Conservation (phyloP, 2,329 filamentous ascomycete genomes). For the Fusarium lateritium region DNA sequence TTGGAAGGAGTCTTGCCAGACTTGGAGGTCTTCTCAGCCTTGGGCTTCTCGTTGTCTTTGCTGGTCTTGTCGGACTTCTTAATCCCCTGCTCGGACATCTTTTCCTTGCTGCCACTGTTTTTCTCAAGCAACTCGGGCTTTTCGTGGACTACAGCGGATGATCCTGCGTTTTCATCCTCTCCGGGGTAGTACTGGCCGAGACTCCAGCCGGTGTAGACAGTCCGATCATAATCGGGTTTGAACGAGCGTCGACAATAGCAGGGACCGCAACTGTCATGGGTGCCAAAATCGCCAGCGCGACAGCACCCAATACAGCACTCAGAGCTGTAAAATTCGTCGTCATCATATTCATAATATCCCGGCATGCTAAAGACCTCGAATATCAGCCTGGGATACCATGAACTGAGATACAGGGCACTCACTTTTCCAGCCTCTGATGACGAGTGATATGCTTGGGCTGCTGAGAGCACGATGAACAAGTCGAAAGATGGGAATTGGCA, state of each 20-base stretch:
- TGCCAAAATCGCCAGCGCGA: slow-evolving; percentile 50
- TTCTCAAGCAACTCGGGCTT: slow-evolving; percentile 3
- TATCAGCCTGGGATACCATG: neutral
- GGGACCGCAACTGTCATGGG: slow-evolving; percentile 51
- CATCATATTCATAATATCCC: neutral
- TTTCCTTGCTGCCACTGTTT: neutral
- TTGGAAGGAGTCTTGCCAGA: neutral
- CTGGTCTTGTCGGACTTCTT: neutral
- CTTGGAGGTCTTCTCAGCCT: neutral
- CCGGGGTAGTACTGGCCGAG: slow-evolving; percentile 45
- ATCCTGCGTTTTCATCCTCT: neutral
- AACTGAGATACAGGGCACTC: neutral
- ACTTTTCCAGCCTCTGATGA: neutral
- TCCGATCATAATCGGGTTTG: slow-evolving; percentile 17
- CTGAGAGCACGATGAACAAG: neutral
- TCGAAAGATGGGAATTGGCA: neutral
- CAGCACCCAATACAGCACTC: slow-evolving; percentile 54
- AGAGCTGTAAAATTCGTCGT: slow-evolving; percentile 11
- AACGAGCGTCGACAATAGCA: slow-evolving; percentile 28
- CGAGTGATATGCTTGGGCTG: neutral
- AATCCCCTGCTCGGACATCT: slow-evolving; percentile 10
- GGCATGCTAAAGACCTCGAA: slow-evolving; percentile 7
- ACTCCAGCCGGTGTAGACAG: slow-evolving; percentile 17
- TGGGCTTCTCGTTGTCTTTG: slow-evolving; percentile 6
- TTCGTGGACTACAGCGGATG: neutral